Base-by-base conservation (phyloP, 2,329 filamentous ascomycete species). In the Ophiostoma fasciatum region DNA sequence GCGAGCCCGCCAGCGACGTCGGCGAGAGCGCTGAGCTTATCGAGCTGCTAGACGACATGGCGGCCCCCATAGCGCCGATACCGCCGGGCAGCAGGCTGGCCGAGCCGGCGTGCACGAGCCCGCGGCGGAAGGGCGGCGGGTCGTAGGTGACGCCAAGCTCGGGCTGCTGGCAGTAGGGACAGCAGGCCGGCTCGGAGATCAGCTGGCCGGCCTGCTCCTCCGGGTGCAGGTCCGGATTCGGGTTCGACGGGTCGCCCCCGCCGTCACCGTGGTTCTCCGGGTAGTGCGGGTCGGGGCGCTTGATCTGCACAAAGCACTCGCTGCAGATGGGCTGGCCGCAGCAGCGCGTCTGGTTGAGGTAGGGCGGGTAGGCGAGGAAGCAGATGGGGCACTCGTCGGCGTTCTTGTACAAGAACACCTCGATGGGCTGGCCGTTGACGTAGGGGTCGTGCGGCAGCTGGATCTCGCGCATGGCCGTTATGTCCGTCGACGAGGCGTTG, bases 301-400 rank as follows among this genome's bases (percentile, higher is more conserved):
- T 96, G 54, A 98, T 98, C 56, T 98, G 90, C 4, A 98, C 90
- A 50, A 98, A 98, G 56, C 90, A 98, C 60, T 98, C 90, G 28
- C 87, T 96, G 59, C 90, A 98, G 43, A 98, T 96, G 6, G 82
- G 69, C 54, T 98, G 90, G 49, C 94, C 85, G 56, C 90, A 98
- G 54, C 90, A 98, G 46, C 90, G 70, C 1, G 90, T 98, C 45
- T 78, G 80, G 59, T 98, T 98, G 21, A 98, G 67, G 51, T 92
- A 92, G 4, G 85, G 85, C 1, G 90, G 90, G 47, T 96, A 98
- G 48, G 85, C 92, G 36, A 96, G 65, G 54, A 96, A 94, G 62
- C 90, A 98, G 43, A 98, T 94, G 5, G 90, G 88, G 49, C 90
- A 98, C 53, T 98, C 90, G 7, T 65, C 62, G 4, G 84, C 79